A percentile compares a stretch with the other conserved stretches of the same genome.
phyloP scores from a whole-genome alignment of 441 rosid species.

The Macaranga tanarius region DNA sequence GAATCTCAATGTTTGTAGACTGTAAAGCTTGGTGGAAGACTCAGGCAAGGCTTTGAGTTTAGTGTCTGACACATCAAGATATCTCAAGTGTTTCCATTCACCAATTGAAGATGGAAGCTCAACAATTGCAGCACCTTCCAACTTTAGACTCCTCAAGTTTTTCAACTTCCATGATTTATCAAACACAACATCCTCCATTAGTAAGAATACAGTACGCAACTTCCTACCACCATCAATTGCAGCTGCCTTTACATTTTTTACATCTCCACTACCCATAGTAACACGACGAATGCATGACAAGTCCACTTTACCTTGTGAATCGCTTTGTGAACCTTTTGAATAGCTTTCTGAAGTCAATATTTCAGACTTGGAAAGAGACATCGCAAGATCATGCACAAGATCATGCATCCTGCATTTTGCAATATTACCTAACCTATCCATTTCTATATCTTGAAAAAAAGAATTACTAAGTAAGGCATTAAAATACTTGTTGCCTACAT shows the following conservation, averaged over 20 bases:
- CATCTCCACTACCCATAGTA: not conserved
- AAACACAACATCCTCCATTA: not conserved
- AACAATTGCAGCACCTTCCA: conserved; percentile 3
- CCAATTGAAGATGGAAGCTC: conserved; percentile 16
- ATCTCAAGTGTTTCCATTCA: conserved; percentile 22
- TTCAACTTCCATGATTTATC: not conserved
- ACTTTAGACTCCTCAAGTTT: conserved; percentile 22
- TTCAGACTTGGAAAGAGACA: conserved; percentile 12
- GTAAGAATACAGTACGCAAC: not conserved
- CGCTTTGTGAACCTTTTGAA: too few relatives aligned
- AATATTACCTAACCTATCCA: conserved; percentile 22
- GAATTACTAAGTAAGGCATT: conserved; percentile 15
- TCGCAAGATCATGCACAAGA: conserved; percentile 32
- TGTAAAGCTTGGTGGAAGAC: conserved; percentile 26
- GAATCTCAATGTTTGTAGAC: conserved; percentile 28
- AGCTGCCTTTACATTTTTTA: too few relatives aligned
- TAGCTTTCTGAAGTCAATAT: not conserved
- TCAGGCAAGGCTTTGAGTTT: conserved; percentile 18
- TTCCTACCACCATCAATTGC: too few relatives aligned
- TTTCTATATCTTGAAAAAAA: conserved; percentile 28
- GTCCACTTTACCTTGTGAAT: not conserved
- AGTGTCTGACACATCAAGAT: conserved; percentile 25
- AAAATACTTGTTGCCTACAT: too few relatives aligned
- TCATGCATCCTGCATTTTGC: conserved; percentile 32
- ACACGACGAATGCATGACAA: conserved; percentile 14